A percentile compares a stretch with the other conserved stretches of the same genome.
Evolutionary conservation across 208 protist genomes (phyloP).

Genomic region (Wallacemonas rigidus): DNA sequence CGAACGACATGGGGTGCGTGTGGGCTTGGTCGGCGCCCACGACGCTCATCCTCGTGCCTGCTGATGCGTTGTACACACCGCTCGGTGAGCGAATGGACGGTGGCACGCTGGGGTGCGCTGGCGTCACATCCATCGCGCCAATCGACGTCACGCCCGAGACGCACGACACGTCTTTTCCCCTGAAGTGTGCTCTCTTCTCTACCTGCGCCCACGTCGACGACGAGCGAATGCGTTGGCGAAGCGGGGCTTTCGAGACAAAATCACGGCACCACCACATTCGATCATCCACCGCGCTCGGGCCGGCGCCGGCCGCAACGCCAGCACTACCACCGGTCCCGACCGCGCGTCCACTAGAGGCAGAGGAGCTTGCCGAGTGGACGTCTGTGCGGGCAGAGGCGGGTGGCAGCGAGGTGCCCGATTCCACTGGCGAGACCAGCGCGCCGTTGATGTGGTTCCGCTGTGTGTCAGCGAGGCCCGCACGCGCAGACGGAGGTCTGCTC

Average conservation of each 20-base stretch:
- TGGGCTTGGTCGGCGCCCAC: not conserved
- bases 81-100: not conserved
- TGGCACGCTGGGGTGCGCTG: not conserved
- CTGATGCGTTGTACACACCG: not conserved
- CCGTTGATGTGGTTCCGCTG: too few species aligned
- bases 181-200: too few species aligned
- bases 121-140: not conserved
- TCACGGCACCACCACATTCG: not conserved
- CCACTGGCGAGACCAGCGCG: too few species aligned
- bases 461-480: not conserved
- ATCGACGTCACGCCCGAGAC: not conserved
- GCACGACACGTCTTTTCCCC: not conserved
- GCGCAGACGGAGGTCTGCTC: not conserved
- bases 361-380: not conserved
- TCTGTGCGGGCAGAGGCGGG: too few species aligned
- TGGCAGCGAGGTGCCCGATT: too few species aligned
- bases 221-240: constrained; percentile 3
- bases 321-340: not conserved
- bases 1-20: not conserved
- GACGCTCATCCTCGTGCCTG: not conserved
- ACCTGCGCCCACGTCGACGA: not conserved
- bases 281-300: not conserved
- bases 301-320: not conserved
- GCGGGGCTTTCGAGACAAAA: not conserved
- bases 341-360: not conserved